Conservation (phyloP, 768 basidiomycete species). For the Austroboletus eburneus region DNA sequence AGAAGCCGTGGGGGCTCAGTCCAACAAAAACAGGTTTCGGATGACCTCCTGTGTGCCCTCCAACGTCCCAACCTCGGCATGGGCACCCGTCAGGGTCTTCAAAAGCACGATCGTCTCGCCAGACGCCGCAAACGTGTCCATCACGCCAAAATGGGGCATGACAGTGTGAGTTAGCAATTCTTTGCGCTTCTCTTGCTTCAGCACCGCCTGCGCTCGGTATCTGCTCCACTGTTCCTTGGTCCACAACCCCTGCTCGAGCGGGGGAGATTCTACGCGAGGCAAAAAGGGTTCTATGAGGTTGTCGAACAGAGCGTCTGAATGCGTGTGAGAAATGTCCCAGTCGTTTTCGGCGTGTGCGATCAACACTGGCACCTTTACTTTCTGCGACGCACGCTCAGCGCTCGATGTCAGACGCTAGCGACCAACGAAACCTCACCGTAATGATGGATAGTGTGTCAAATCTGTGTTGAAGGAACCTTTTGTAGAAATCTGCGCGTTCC, state of each 20-base stretch:
- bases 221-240: slow-evolving; percentile 42
- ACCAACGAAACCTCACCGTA: slow-evolving; percentile 40
- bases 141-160: slow-evolving; percentile 46
- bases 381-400: slow-evolving; percentile 34
- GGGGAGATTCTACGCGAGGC: slow-evolving; percentile 43
- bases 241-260: slow-evolving; percentile 24
- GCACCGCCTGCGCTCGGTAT: slow-evolving; percentile 36
- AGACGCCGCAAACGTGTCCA: slow-evolving; percentile 48
- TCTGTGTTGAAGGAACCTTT: slow-evolving; percentile 48
- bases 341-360: slow-evolving; percentile 77
- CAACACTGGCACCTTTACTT: slow-evolving; percentile 62
- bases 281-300: slow-evolving; percentile 61
- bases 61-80: slow-evolving; percentile 52
- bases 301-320: slow-evolving; percentile 67
- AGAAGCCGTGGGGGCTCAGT: not conserved
- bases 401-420: not conserved
- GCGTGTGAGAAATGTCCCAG: slow-evolving; percentile 64
- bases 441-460: slow-evolving; percentile 64
- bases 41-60: slow-evolving; percentile 71
- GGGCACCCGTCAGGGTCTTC: slow-evolving; percentile 54
- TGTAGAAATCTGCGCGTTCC: slow-evolving; percentile 46
- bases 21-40: slow-evolving; percentile 25
- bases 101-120: slow-evolving; percentile 51
- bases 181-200: slow-evolving; percentile 40
- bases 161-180: slow-evolving; percentile 42